Conservation (phyloP, 2,329 filamentous ascomycete genomes). For the Verticillium zaregamsianum region DNA sequence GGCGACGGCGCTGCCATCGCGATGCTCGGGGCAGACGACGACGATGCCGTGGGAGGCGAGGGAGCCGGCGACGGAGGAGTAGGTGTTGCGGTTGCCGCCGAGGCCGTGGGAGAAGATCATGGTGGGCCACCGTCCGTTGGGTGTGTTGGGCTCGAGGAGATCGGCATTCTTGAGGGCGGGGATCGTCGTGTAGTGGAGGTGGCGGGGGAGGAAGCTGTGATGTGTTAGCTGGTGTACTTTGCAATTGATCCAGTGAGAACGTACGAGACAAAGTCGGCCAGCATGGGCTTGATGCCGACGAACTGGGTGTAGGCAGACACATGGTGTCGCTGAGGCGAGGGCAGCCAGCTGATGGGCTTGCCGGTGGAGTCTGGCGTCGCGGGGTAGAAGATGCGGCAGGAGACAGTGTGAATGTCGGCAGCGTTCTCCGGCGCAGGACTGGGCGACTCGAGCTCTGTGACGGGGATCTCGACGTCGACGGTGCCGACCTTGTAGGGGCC, state of each 20-base stretch:
- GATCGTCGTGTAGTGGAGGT: constrained; percentile 70
- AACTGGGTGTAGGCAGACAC: constrained; percentile 74
- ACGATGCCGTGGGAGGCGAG: constrained; percentile 77
- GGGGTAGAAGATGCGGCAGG: constrained; percentile 81
- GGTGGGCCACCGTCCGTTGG: constrained; percentile 65
- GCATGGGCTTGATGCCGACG: constrained; percentile 57
- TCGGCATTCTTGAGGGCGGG: constrained; percentile 69
- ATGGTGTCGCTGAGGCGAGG: constrained; percentile 69
- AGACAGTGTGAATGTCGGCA: constrained; percentile 63
- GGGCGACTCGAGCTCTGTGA: constrained; percentile 53
- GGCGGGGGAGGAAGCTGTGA: constrained; percentile 59
- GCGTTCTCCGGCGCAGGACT: constrained; percentile 49
- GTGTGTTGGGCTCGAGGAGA: constrained; percentile 46
- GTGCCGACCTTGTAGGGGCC: constrained; percentile 77
- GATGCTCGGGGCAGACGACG: constrained; percentile 77
- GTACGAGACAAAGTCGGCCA: constrained; percentile 58
- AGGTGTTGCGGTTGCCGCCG: constrained; percentile 76
- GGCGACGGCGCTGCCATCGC: constrained; percentile 76
- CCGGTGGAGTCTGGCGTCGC: constrained; percentile 48
- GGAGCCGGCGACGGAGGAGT: constrained; percentile 77
- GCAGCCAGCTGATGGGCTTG: constrained; percentile 70
- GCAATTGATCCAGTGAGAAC: constrained; percentile 18
- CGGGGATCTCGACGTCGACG: constrained; percentile 74
- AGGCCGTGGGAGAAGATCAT: constrained; percentile 85
- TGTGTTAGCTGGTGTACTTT: neutral